Evolutionary conservation across 441 rosid species (phyloP).

Genomic region (Mallotus japonicus): DNA sequence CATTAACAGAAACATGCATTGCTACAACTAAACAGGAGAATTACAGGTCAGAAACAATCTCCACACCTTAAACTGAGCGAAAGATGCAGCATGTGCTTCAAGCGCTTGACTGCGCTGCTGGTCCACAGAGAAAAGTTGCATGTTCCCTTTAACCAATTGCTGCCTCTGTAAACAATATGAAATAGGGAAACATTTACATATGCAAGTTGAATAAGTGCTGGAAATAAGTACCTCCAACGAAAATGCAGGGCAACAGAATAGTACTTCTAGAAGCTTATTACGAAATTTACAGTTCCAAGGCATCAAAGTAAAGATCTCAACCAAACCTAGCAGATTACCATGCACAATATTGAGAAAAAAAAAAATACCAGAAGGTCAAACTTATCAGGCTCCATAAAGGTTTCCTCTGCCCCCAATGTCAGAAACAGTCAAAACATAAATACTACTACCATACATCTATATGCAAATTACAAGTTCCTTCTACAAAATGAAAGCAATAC

Average conservation of each 20-base stretch:
- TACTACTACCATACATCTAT: background rate
- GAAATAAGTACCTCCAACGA: background rate
- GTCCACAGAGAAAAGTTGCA: conserved; percentile 98
- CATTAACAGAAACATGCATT: background rate
- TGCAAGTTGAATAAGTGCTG: background rate
- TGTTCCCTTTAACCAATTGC: conserved; percentile 94
- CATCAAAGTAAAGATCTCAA: background rate
- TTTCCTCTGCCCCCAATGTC: background rate
- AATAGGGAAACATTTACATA: background rate
- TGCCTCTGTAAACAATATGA: conserved; percentile 56
- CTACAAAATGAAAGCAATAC: background rate
- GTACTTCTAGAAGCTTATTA: background rate
- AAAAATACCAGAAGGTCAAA: background rate
- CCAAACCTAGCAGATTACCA: background rate
- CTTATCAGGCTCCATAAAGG: background rate
- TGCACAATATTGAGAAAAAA: background rate
- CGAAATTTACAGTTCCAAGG: background rate
- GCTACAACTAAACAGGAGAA: background rate
- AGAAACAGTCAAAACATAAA: background rate
- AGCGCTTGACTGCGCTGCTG: conserved; percentile 99
- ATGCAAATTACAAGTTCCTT: background rate
- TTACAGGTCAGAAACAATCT: conserved; percentile 12
- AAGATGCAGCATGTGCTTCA: conserved; percentile 99
- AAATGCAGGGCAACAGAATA: background rate
- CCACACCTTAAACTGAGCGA: conserved; percentile 81